Evolutionary conservation across 1,284 basidiomycete genomes (phyloP), one percentile per base, ranked within the genome.

Genomic region (Ganoderma multipileum): DNA sequence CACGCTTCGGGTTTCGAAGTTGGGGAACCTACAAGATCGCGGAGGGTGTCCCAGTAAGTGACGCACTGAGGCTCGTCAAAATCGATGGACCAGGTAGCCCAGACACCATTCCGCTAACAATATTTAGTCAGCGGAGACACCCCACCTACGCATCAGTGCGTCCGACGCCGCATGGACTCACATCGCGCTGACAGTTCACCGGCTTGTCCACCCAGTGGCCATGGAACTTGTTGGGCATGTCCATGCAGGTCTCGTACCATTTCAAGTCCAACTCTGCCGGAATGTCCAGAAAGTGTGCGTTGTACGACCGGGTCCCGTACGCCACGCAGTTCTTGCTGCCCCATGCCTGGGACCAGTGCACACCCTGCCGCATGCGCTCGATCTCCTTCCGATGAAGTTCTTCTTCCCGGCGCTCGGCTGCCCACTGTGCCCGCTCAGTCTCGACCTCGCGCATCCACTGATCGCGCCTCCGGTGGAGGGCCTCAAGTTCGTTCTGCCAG

Each of bases 21-120:
- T n/a, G 8, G 3, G n/a, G 2, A 23, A 70, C 70, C 23, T 28
- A 74, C 74, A 68, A 69, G 59, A 30, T 75, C 67, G 2, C 44
- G 26, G 9, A 72, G 26, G 3, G 14, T 16, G 18, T 65, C 71
- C 75, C 74, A 76, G 55, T 72, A 66, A 5, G 68, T 63, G 42
- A 44, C 61, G 57, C 77, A 78, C n/a, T 65, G 68, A 9, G 72
- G 69, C 26, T 73, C 75, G 12, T 71, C 74, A 33, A 71, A 71
- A 23, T 69, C 67, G 26, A 78, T 60, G 26, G 66, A 63, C 75
- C 76, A 77, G 28, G 68, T 67, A 1, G 72, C 76, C n/a, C 68
- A 67, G 20, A 75, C 64, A 2, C 65, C 55, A 44, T 52, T 20
- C 63, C 39, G 8, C 54, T 59, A 50, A 30, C 54, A 28, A 12